phyloP scores from a whole-genome alignment of 805 yeast species.

The Metschnikowia matae region DNA sequence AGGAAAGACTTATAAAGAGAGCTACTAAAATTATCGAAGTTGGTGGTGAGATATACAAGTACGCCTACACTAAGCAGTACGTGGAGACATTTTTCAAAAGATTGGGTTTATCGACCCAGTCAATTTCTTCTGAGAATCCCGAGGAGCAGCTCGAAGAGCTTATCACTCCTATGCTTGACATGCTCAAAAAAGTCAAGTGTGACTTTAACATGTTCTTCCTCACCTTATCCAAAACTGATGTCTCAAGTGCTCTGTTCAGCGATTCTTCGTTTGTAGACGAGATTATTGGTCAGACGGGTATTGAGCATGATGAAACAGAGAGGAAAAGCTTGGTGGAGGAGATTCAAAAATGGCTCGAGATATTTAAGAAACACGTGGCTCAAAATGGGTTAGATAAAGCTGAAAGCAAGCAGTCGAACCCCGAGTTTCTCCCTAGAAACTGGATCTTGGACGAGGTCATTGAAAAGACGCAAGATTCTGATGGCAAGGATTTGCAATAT shows the following conservation, averaged over 20 bases:
- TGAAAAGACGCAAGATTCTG: conserved; percentile 48
- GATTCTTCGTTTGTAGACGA: conserved; percentile 17
- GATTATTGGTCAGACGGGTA: conserved; percentile 17
- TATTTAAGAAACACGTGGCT: conserved; percentile 42
- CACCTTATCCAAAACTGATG: conserved; percentile 47
- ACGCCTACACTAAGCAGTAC: conserved; percentile 56
- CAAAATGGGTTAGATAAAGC: conserved; percentile 33
- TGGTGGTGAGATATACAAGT: conserved; percentile 63
- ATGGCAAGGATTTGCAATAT: conserved; percentile 43
- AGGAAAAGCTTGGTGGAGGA: conserved; percentile 40
- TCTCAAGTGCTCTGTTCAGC: conserved; percentile 19
- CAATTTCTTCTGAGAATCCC: conserved; percentile 29
- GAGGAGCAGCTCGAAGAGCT: conserved; percentile 42
- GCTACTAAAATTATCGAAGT: conserved; percentile 62
- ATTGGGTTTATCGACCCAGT: conserved; percentile 54
- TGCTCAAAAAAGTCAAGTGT: conserved; percentile 56
- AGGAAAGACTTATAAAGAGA: conserved; percentile 49
- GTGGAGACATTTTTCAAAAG: conserved; percentile 55
- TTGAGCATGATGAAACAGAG: conserved; percentile 19
- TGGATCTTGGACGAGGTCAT: conserved; percentile 88
- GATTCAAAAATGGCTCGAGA: conserved; percentile 49
- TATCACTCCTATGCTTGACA: conserved; percentile 56
- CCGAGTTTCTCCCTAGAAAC: conserved; percentile 75
- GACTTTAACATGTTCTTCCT: conserved; percentile 82
- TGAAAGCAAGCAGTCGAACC: conserved; percentile 54